Conservation (phyloP, 768 basidiomycete genomes). For the Auricularia sp. region DNA sequence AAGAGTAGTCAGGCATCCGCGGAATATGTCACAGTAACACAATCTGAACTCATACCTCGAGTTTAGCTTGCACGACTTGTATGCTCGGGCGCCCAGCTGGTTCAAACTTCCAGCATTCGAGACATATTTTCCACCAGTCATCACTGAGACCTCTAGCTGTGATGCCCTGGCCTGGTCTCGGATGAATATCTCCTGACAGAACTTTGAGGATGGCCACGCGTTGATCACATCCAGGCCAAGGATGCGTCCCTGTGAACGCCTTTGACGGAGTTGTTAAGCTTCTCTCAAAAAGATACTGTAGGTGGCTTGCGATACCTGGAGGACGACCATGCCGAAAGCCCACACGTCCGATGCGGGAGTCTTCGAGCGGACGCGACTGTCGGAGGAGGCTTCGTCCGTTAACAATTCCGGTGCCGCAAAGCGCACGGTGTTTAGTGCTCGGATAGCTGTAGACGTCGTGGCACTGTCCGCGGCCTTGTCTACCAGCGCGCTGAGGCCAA, state of each 20-base stretch:
- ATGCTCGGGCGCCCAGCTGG: too few species aligned
- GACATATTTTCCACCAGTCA: too few species aligned
- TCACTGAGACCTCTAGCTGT: too few species aligned
- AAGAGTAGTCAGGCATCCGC: too few species aligned
- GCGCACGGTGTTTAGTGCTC: background rate
- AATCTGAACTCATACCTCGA: too few species aligned
- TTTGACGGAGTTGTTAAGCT: background rate
- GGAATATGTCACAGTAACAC: too few species aligned
- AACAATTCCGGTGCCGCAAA: background rate
- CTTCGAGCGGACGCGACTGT: background rate
- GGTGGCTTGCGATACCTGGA: background rate
- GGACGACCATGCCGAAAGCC: background rate
- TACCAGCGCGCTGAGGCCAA: background rate
- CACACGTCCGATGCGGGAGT: background rate
- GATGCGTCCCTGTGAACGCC: background rate
- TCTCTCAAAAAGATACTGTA: background rate
- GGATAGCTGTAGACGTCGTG: background rate
- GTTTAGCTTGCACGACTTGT: too few species aligned
- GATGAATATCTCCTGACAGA: too few species aligned
- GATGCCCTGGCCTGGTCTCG: too few species aligned
- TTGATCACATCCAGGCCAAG: background rate
- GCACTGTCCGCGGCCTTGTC: background rate
- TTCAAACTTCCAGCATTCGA: too few species aligned
- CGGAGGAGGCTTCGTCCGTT: background rate
- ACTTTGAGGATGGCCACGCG: too few species aligned